Conservation (phyloP, 805 yeast genomes). For the Starmerella apis region DNA sequence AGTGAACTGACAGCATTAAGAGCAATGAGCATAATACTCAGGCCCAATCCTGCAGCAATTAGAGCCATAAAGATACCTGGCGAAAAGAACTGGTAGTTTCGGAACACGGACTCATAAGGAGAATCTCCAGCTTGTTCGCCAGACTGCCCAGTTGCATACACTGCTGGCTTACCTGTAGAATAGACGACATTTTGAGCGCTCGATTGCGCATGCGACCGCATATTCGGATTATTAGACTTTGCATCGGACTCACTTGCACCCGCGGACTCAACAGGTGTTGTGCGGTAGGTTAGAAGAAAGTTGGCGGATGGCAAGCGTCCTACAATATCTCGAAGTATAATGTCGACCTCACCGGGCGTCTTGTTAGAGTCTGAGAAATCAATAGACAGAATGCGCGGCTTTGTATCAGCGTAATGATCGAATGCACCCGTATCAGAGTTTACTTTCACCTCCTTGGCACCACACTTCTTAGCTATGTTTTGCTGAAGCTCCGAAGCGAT, state of each 20-base stretch:
- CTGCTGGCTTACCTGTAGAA: no score
- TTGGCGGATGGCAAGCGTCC: slow-evolving; percentile 30
- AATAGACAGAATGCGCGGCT: slow-evolving; percentile 51
- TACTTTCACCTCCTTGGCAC: slow-evolving; percentile 39
- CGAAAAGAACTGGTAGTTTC: slow-evolving; percentile 58
- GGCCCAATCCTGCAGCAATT: slow-evolving; percentile 51
- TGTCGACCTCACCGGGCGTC: slow-evolving; percentile 20
- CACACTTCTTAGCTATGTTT: slow-evolving; percentile 38
- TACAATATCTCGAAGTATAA: slow-evolving; percentile 27
- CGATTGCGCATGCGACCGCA: no score
- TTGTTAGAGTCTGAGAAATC: slow-evolving; percentile 37
- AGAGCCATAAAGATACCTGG: slow-evolving; percentile 73
- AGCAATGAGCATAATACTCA: slow-evolving; percentile 31
- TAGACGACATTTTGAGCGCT: no score
- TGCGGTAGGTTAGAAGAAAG: slow-evolving; percentile 31
- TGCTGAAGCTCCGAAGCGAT: slow-evolving; percentile 6
- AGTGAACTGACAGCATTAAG: slow-evolving; percentile 15
- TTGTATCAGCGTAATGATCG: slow-evolving; percentile 52
- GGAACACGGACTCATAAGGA: slow-evolving; percentile 38
- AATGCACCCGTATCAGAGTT: slow-evolving; percentile 34
- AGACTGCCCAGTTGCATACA: neutral
- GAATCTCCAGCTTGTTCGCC: neutral
- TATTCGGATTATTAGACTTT: no score
- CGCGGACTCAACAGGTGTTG: no score
- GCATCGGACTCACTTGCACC: neutral